Evolutionary conservation across 495 filamentous ascomycete genomes (phyloP).

Genomic region (Penicillium antarcticum): DNA sequence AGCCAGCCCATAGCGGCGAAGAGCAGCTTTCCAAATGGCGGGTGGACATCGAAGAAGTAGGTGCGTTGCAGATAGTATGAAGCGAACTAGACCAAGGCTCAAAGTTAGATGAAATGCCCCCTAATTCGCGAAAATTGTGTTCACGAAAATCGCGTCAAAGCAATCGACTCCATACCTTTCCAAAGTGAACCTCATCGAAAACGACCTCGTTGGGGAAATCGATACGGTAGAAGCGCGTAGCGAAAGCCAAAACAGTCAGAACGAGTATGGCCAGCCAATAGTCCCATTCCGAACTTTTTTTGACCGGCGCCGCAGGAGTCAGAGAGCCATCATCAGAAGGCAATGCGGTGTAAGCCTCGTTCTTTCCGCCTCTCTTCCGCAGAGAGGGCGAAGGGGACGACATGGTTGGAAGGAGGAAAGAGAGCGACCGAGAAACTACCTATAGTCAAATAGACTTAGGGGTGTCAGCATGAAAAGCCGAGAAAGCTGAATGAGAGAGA

Average conservation of each 20-base stretch:
- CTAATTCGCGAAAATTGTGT: conserved; percentile 1
- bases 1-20: conserved; percentile 94
- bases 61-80: conserved; percentile 96
- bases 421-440: conserved; percentile 36
- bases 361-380: conserved; percentile 51
- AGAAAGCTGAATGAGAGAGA: not conserved
- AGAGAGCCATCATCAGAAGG: conserved; percentile 28
- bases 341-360: conserved; percentile 31
- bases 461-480: conserved; percentile 8
- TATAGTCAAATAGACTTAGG: conserved; percentile 32
- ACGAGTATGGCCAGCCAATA: conserved; percentile 78
- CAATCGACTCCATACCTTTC: conserved; percentile 67
- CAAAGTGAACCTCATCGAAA: conserved; percentile 99
- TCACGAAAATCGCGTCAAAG: not conserved
- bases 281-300: conserved; percentile 63
- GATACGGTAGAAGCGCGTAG: conserved; percentile 93
- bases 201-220: conserved; percentile 93
- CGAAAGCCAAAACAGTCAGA: conserved; percentile 80
- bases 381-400: conserved; percentile 43
- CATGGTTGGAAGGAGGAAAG: conserved; percentile 31
- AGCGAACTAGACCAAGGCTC: conserved; percentile 62
- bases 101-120: conserved; percentile 13
- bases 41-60: conserved; percentile 99
- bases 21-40: conserved; percentile 76
- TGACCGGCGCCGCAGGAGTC: conserved; percentile 20